Base-by-base conservation (phyloP, 208 protist genomes). In the Acanthamoeba sp. region DNA sequence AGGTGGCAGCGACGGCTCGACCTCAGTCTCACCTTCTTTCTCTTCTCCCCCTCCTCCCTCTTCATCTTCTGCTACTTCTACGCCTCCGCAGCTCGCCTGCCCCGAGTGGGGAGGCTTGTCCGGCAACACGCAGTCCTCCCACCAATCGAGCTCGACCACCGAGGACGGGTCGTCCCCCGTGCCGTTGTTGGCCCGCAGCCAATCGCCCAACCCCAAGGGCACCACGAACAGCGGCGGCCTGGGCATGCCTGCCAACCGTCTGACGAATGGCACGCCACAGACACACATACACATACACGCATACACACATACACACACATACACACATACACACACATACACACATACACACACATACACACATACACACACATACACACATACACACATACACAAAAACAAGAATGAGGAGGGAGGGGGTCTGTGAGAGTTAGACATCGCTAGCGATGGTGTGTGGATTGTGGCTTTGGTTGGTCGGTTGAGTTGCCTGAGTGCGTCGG, bases 131-230 rank as follows among this genome's bases (percentile, higher is more conserved):
- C n/a, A 22, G 36, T 80, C 36, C 22, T 80, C 24, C 71, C 71
- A 80, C 71, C 71, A 80, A 38, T 80, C 71, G 36, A 80, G 38
- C 71, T 80, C 71, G 36, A 80, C n/a, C 36, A 80, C 38, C 24
- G 71, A 42, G 71, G 71, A 38, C 34, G 34, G n/a, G n/a, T 38
- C 64, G 64, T 34, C 38, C 29, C 9, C 38, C 27, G 32, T 32
- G 57, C 38, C 38, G 71, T 80, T 80, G 71, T 45, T 80, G 27
- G 32, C 71, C 38, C 71, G 20, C 20, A 80, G 71, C 71, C 71
- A 80, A 1, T 45, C 38, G 16, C 29, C 71, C 71, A 80, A 22
- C n/a, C 71, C 36, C 24, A 80, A 22, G 29, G 71, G 71, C 71
- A 80, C 71, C 20, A 80, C n/a, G 2, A 38, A 80, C 71, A 80